Base-by-base conservation (phyloP, 2,329 filamentous ascomycete species). In the Eutypa lata region DNA sequence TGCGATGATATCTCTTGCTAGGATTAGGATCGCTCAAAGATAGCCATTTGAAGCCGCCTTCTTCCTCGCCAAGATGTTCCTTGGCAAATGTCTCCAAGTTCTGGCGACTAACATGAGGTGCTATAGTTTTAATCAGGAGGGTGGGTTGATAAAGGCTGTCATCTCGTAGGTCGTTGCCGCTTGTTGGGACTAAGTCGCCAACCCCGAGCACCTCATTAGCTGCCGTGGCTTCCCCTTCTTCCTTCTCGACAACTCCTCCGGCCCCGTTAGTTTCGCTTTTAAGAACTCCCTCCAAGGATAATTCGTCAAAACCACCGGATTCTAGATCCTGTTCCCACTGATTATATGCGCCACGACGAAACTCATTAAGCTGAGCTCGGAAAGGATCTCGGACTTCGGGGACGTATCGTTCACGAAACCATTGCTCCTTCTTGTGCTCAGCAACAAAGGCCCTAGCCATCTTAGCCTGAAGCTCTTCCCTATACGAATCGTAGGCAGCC, bases 11-110 rank as follows among this genome's bases (percentile, higher is more conserved):
- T 58, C 96, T 89, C 75, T 99, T 99, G 65, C 91, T 88, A 2
- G 94, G 94, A 66, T 99, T 99, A 0, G 94, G 94, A 64, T 99
- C 94, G 61, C 92, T 97, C 48, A 99, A 80, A 33, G 93, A 97
- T 5, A 99, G 79, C 86, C 93, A 97, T 68, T 93, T 95, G 76
- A 94, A 97, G 2, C 93, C 93, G 49, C 92, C 92, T 58, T 94
- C 88, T 46, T 87, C 88, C 64, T 97, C 92, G 14, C 93, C 92
- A 3, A 97, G 82, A 68, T 97, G 89, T 70, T 97, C 92, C 67
- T 91, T 94, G 73, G 92, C 96, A 65, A 97, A 97, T 2, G 86
- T 86, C 71, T 99, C 94, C 19, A 99, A 83, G 65, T 97, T 97
- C 48, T 89, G 86, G 38, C 94, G 89, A 65, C 91, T 96, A 57